Conservation (phyloP, 1,139 yeast genomes). For the Yarrowia galli region DNA sequence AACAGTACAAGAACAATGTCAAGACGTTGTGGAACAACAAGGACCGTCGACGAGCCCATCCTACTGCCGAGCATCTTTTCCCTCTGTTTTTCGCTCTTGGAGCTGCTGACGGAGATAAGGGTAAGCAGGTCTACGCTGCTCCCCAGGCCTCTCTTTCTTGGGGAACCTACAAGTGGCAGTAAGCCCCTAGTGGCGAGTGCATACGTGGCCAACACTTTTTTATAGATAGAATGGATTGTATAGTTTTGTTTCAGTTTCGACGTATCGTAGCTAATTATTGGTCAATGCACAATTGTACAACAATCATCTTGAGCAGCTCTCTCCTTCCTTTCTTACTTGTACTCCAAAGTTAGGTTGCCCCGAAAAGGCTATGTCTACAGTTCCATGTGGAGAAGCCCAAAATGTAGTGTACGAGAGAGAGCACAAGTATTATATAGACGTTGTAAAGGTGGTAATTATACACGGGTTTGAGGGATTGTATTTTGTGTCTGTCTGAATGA, state of each 20-base stretch:
- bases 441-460: background rate
- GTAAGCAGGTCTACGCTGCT: constrained; percentile 58
- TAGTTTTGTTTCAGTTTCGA: background rate
- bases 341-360: constrained; percentile 12
- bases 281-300: background rate
- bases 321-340: background rate
- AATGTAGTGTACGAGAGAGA: background rate
- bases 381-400: constrained; percentile 5
- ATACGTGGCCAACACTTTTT: background rate
- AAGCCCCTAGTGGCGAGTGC: background rate
- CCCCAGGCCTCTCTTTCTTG: constrained; percentile 64
- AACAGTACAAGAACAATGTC: constrained; percentile 45
- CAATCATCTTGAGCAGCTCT: background rate
- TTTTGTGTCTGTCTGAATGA: background rate
- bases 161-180: constrained; percentile 62
- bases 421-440: background rate
- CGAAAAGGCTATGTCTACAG: constrained; percentile 5
- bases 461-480: background rate
- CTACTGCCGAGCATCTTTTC: constrained; percentile 74
- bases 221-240: constrained; percentile 22
- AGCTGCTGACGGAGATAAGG: constrained; percentile 56
- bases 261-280: background rate
- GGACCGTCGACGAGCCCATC: constrained; percentile 60
- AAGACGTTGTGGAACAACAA: constrained; percentile 52
- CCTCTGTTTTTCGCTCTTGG: constrained; percentile 77